Evolutionary conservation across 345 rosid genomes (phyloP), one percentile per base, ranked within the genome.

Genomic region (Acer campestre): DNA sequence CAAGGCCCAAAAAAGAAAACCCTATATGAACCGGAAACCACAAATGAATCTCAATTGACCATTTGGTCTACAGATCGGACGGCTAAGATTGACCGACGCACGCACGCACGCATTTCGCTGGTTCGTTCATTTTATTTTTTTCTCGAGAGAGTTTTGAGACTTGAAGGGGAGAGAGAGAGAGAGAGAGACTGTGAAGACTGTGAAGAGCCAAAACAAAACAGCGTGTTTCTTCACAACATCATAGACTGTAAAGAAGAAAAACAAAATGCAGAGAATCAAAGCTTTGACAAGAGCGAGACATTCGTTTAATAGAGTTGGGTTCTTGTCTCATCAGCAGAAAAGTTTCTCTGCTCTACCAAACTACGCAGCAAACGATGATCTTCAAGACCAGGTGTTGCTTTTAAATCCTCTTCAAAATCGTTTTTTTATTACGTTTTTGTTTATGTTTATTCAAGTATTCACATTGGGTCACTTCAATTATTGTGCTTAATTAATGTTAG

Each of bases 381-480:
- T 80, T 66, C 86, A 91, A 77, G 91, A 92, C 76, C 92, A 93
- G 97, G 97, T 90, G 97, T 90, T 71, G 25, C 12, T 35, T 59
- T 59, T 59, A 11, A 0, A 31, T 22, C 17, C 17, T 68, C 46
- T 68, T 42, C 46, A 42, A 42, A 42, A 42, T 42, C 46, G 1
- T 42, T 6, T 59, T 55, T 70, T 73, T 67, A 8, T 46, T 4
- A 6, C 38, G 38, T 35, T 77, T 20, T 62, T 38, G 10, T 42
- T 42, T 3, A 48, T 40, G 58, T 25, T 53, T 73, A 8, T 65
- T 3, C 51, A 16, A 17, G 40, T 51, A 51, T 70, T 14, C 29
- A 55, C 27, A 16, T 14, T 11, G 53, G 38, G 3, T 42, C 49
- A 31, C 61, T 23, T 71, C 16, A 71, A 44, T 49, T 66, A 46